Evolutionary conservation across 1,284 basidiomycete species (phyloP), one percentile per base, ranked within the genome.

Genomic region (Pisolithus thermaeus): DNA sequence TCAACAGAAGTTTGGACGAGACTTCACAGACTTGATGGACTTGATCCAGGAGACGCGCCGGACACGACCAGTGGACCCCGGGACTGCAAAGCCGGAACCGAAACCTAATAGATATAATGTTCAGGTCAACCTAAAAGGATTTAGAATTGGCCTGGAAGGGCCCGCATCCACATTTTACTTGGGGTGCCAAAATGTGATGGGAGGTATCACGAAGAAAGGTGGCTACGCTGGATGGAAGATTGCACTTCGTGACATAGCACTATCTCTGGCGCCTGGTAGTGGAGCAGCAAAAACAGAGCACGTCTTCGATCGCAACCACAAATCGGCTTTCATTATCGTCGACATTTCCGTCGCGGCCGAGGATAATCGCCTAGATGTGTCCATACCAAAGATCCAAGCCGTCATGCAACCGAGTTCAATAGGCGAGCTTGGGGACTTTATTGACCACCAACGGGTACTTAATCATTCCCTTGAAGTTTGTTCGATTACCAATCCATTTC

Each of bases 321-420:
- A 87, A 44, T 88, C 88, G 5, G 91, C 91, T 1, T 93, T 92
- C 63, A 87, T 96, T 56, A 78, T 83, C 22, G 75, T 95, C 43
- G 89, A 95, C 60, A 75, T 91, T 58, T 58, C 61, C 16, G 57
- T 66, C 2, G 61, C 55, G 5, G 59, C 64, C 4, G 52, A 58
- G n/a, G 69, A 67, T 41, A 76, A 77, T 41, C 57, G 66, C 27
- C 61, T 89, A 16, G 73, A 81, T 40, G 56, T 93, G 28, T 67
- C 70, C 1, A 68, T 94, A 23, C 80, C 79, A 6, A 88, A 87
- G 64, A 82, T 92, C 6, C 91, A 96, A 63, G 91, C 92, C 1
- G 89, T 95, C 44, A 86, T 95, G 86, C 92, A 94, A 65, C 85
- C 93, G 16, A 90, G 89, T 54, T 93, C 93, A 0, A 84, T 96